These are phyloP conservation scores for Leccinum disarticulatum DNA, from an alignment of 768 basidiomycete species.

Conservation along the genomic window DNA sequence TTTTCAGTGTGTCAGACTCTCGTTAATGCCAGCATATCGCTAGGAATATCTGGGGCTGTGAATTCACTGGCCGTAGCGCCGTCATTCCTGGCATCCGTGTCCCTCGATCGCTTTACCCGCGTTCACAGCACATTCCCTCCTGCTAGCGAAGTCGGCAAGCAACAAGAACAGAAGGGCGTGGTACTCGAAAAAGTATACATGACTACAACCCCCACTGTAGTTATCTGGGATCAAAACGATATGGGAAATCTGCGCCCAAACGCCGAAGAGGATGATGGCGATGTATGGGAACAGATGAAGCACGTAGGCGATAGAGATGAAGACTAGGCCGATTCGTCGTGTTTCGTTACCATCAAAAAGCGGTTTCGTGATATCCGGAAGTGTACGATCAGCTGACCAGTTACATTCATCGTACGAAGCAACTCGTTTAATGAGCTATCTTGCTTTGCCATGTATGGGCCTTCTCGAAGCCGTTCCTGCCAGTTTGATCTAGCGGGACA, in stretches of 20 bases:
- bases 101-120: constrained; percentile 69
- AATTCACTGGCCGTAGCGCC: constrained; percentile 60
- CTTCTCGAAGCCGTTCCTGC: constrained; percentile 87
- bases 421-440: constrained; percentile 47
- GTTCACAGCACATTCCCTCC: constrained; percentile 63
- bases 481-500: constrained; percentile 56
- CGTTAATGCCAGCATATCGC: constrained; percentile 1
- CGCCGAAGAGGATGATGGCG: constrained; percentile 47
- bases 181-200: constrained; percentile 65
- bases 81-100: constrained; percentile 54
- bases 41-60: constrained; percentile 72
- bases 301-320: constrained; percentile 43
- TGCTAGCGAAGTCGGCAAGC: constrained; percentile 45
- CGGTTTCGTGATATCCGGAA: background rate
- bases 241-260: constrained; percentile 14
- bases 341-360: background rate
- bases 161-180: constrained; percentile 56
- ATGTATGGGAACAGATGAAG: constrained; percentile 70
- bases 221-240: constrained; percentile 58
- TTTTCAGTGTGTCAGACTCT: background rate
- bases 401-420: background rate
- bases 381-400: background rate
- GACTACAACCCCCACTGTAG: constrained; percentile 59
- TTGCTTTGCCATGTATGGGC: constrained; percentile 85
- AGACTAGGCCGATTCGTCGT: constrained; percentile 13